phyloP scores from a whole-genome alignment of 2,329 filamentous ascomycete genomes.

The Arthrobotrys entomopaga region DNA sequence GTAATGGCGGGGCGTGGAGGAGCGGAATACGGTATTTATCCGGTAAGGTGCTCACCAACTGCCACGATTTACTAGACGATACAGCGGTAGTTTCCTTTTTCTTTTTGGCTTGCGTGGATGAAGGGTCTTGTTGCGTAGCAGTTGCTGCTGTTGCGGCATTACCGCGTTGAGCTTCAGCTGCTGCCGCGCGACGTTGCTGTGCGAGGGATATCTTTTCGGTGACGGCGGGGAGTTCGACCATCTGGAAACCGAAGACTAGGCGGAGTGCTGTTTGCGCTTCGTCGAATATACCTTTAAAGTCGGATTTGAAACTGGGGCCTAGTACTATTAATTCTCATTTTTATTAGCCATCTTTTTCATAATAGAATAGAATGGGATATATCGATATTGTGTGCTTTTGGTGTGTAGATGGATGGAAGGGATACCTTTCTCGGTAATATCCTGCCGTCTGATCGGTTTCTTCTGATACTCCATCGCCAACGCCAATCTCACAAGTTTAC shows the following conservation, averaged over 20 bases:
- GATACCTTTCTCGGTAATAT: slow-evolving; percentile 72
- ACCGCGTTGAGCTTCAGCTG: slow-evolving; percentile 58
- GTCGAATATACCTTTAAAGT: slow-evolving; percentile 80
- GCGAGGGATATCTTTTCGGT: slow-evolving; percentile 75
- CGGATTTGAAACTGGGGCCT: slow-evolving; percentile 71
- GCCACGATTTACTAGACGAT: slow-evolving; percentile 75
- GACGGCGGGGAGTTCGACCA: slow-evolving; percentile 80
- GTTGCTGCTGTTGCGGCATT: neutral
- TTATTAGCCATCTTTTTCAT: neutral
- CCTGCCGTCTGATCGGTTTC: slow-evolving; percentile 70
- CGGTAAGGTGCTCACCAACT: slow-evolving; percentile 79
- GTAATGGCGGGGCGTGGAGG: slow-evolving; percentile 74
- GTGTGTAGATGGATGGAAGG: neutral
- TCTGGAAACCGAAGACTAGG: slow-evolving; percentile 86
- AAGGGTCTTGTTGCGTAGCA: slow-evolving; percentile 64
- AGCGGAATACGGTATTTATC: slow-evolving; percentile 71
- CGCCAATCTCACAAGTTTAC: slow-evolving; percentile 75
- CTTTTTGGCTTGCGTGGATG: slow-evolving; percentile 62
- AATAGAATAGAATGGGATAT: neutral
- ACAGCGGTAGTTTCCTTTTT: slow-evolving; percentile 63
- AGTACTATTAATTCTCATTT: slow-evolving; percentile 68
- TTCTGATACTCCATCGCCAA: slow-evolving; percentile 74
- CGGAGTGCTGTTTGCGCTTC: slow-evolving; percentile 78
- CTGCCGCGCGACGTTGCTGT: slow-evolving; percentile 56
- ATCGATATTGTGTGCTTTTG: neutral